Evolutionary conservation across 1,139 yeast genomes (phyloP), one percentile per base, ranked within the genome.

Genomic region (Blastobotrys capitulatus): DNA sequence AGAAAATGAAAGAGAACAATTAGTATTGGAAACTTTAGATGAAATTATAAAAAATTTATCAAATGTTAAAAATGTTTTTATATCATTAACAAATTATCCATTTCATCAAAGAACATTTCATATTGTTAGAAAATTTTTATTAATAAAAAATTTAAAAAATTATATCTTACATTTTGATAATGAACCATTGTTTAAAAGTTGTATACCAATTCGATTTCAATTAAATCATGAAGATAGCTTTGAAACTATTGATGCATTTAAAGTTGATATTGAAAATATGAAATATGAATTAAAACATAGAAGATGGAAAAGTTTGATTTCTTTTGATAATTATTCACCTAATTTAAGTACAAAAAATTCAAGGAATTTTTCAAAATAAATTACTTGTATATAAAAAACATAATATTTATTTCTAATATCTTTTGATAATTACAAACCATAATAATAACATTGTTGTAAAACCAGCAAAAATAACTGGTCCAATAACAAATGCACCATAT

Each of bases 401-500:
- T 8, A 16, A 9, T 35, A 35, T 9, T 13, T 20, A 35, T 35
- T 35, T 3, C 38, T 35, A 42, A n/a, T 34, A 42, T 16, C 19
- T 19, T 31, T 42, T 42, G 32, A 42, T 42, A 12, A 42, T 15
- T 8, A 42, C n/a, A 10, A 42, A 20, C 51, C 51, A 48, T 18
- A 43, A 38, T 6, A 48, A 9, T 2, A 45, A 31, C 48, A 44
- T 48, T 20, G 35, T 43, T 5, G 32, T 15, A 27, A 48, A 48
- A 9, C 43, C 42, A 10, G 43, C 22, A 15, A 44, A 40, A 16
- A 48, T 44, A 13, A 48, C 26, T 15, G 51, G 51, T 7, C 42
- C 51, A 27, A 41, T 44, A 2, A 46, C 34, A 38, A 51, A 48
- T 5, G 62, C 54, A 4, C 65, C 64, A 13, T 47, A 40, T 7